Evolutionary conservation across 306 rosid species (phyloP).

Genomic region (Castanea sativa): DNA sequence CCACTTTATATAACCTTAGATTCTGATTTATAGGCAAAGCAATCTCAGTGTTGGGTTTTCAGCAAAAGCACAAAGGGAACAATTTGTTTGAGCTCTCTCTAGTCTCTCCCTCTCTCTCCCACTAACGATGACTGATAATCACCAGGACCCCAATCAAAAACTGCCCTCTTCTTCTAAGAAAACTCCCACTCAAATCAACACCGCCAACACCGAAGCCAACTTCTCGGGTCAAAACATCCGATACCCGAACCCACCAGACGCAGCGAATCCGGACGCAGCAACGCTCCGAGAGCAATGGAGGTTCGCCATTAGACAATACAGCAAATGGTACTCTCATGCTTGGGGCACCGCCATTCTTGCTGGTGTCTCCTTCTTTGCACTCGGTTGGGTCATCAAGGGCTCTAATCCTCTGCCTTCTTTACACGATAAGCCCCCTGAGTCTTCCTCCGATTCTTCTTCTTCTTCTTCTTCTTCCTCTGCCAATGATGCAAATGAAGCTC

Average conservation of each 20-base stretch:
- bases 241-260: constrained; percentile 66
- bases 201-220: background rate
- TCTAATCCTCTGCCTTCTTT: constrained; percentile 78
- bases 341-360: constrained; percentile 98
- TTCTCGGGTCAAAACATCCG: constrained; percentile 34
- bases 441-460: constrained; percentile 28
- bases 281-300: constrained; percentile 94
- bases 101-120: too few species aligned
- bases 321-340: constrained; percentile 85
- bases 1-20: too few species aligned
- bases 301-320: constrained; percentile 67
- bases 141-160: constrained; percentile 21
- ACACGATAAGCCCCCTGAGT: constrained; percentile 16
- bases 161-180: constrained; percentile 20
- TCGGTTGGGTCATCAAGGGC: constrained; percentile 93
- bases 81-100: too few species aligned
- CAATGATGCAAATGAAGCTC: constrained; percentile 18
- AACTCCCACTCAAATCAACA: constrained; percentile 7
- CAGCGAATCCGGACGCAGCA: constrained; percentile 59
- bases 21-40: too few species aligned
- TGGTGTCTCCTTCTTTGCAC: constrained; percentile 85
- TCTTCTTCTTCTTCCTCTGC: constrained; percentile 5
- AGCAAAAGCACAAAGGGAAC: background rate
- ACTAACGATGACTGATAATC: constrained; percentile 35
- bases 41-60: background rate